Evolutionary conservation across 768 basidiomycete genomes (phyloP).

Genomic region (Agrocybe praecox): DNA sequence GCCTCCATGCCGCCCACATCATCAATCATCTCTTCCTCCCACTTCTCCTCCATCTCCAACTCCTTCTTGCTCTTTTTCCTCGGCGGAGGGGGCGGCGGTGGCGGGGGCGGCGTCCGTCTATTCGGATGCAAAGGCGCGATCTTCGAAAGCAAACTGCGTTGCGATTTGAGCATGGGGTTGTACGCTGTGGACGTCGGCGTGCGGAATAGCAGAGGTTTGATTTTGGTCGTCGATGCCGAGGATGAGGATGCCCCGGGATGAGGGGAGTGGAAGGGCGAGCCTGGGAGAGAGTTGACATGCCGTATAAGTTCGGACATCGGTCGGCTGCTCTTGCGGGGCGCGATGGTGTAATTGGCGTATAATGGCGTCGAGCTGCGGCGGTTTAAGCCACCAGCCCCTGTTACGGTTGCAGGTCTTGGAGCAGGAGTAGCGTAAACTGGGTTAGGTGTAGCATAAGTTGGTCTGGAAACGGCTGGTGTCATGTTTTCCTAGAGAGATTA

Average conservation of each 20-base stretch:
- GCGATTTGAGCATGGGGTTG: constrained; percentile 69
- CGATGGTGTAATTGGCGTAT: constrained; percentile 46
- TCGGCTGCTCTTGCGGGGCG: constrained; percentile 50
- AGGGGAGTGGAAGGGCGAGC: constrained; percentile 54
- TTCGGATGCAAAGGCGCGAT: constrained; percentile 82
- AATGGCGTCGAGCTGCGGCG: constrained; percentile 23
- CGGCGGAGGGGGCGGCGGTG: constrained; percentile 68
- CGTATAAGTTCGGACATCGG: constrained; percentile 80
- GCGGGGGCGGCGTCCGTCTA: constrained; percentile 72
- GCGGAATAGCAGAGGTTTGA: constrained; percentile 15
- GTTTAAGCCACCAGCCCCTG: constrained; percentile 15
- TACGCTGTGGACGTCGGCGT: constrained; percentile 39
- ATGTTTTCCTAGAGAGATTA: constrained; percentile 30
- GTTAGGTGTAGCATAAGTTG: constrained; percentile 3
- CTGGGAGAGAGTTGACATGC: constrained; percentile 67
- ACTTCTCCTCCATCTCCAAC: constrained; percentile 72
- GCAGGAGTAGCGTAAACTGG: constrained; percentile 4
- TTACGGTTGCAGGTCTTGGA: constrained; percentile 10
- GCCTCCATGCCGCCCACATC: constrained; percentile 68
- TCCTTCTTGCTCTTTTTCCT: constrained; percentile 83
- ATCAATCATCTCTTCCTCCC: constrained; percentile 81
- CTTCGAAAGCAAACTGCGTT: constrained; percentile 58
- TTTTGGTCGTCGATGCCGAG: constrained; percentile 10
- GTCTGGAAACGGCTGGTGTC: constrained; percentile 7
- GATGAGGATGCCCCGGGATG: constrained; percentile 15